phyloP scores from a whole-genome alignment of 305 asterid genomes.

The Fraxinus xanthoxyloides region DNA sequence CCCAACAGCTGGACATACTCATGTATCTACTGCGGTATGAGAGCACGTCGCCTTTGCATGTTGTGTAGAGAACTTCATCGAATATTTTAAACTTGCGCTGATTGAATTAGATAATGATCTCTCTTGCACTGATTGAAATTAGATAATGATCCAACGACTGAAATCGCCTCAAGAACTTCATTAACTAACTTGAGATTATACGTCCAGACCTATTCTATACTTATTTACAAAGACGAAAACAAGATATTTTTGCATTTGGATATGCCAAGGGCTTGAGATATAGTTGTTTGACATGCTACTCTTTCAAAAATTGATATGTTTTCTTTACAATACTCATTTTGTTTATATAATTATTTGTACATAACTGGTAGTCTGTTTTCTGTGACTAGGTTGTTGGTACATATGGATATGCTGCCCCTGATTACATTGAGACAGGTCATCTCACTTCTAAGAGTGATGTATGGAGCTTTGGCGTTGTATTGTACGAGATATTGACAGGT shows the following conservation, averaged over 20 bases:
- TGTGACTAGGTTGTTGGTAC: slow-evolving; percentile 81
- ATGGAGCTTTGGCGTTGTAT: slow-evolving; percentile 88
- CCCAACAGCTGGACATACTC: slow-evolving; percentile 68
- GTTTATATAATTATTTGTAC: not conserved
- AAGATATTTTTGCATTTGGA: not conserved
- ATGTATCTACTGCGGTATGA: slow-evolving; percentile 83
- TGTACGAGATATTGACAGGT: slow-evolving; percentile 78
- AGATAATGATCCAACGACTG: not conserved
- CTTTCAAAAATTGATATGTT: not conserved
- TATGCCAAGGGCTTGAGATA: not conserved
- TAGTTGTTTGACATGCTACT: not conserved
- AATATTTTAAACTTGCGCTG: not conserved
- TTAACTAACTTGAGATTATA: not conserved
- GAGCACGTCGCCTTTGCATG: not conserved
- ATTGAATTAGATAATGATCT: not conserved
- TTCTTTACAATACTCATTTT: not conserved
- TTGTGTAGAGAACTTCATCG: not conserved
- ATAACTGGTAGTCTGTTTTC: not conserved
- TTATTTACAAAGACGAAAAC: not conserved
- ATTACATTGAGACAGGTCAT: slow-evolving; percentile 87
- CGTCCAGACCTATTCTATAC: not conserved
- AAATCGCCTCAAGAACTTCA: not conserved
- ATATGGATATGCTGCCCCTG: slow-evolving; percentile 95
- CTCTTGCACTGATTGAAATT: not conserved
- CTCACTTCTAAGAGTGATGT: slow-evolving; percentile 90